These are phyloP conservation scores for Candida sithepensis DNA, from an alignment of 805 yeast genomes.

Conservation along the genomic window DNA sequence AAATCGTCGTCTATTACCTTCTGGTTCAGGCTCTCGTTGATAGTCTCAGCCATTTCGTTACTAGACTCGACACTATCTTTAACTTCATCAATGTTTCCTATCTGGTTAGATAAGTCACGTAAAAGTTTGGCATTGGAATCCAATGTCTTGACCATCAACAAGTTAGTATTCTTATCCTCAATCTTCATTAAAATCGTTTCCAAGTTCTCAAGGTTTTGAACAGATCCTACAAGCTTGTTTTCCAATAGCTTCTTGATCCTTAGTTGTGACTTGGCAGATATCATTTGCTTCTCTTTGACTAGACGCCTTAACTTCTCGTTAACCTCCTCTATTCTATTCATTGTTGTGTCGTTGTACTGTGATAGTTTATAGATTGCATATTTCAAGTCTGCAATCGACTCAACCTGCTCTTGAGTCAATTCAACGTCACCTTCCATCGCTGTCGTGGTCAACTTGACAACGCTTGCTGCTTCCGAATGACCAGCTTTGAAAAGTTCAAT, in stretches of 20 bases:
- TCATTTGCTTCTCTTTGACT: slow-evolving; percentile 15
- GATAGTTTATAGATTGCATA: slow-evolving; percentile 23
- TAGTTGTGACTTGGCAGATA: slow-evolving; percentile 23
- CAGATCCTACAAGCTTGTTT: slow-evolving; percentile 18
- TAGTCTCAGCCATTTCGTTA: slow-evolving; percentile 16
- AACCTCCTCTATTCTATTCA: slow-evolving; percentile 10
- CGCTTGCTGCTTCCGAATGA: background rate
- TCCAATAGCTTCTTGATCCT: slow-evolving; percentile 21
- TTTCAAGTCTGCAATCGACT: slow-evolving; percentile 26
- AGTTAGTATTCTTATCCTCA: slow-evolving; percentile 26
- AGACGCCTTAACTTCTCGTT: slow-evolving; percentile 10
- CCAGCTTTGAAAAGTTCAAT: slow-evolving; percentile 3
- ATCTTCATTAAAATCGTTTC: slow-evolving; percentile 20
- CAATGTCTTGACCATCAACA: slow-evolving; percentile 19
- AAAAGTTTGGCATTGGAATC: slow-evolving; percentile 24
- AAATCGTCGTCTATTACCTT: background rate
- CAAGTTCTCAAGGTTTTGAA: slow-evolving; percentile 22
- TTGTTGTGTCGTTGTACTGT: slow-evolving; percentile 14
- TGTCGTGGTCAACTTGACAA: background rate
- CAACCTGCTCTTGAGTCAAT: slow-evolving; percentile 13
- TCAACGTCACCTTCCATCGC: slow-evolving; percentile 5
- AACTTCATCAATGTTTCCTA: slow-evolving; percentile 19
- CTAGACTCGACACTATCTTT: slow-evolving; percentile 19
- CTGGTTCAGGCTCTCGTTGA: slow-evolving; percentile 14
- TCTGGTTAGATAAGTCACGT: slow-evolving; percentile 22